Base-by-base conservation (phyloP, 352 stramenopile genomes). In the Paralagenidium karlingii region DNA sequence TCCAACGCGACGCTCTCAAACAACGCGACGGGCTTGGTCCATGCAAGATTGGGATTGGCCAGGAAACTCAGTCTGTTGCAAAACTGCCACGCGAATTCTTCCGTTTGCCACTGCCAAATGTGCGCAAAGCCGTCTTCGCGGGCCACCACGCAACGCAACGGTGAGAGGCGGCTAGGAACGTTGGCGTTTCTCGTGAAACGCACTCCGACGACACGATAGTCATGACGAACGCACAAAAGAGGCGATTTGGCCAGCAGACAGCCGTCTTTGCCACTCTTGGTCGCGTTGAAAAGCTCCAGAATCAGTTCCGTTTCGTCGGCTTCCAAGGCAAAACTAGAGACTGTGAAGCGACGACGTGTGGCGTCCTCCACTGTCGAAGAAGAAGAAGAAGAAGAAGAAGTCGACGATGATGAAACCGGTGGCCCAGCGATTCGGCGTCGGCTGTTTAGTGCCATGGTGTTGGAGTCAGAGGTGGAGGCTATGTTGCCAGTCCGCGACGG, bases 41-140 rank as follows among this genome's bases (percentile, higher is more conserved):
- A 87, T 50, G 78, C 66, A n/a, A 90, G 53, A 38, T 87, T 90
- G 4, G 70, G 63, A 45, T 90, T 87, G 40, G 80, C 63, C 13
- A 89, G 48, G 27, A 89, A 85, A 47, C 68, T 81, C 37, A 89
- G 73, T 24, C 60, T 55, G 49, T 89, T 93, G 11, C 90, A 47
- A 58, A 80, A 93, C 8, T 68, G 76, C 79, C 76, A 93, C 38
- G 76, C 65, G 38, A 75, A 62, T 26, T 86, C 45, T 49, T 93
- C 76, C 6, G 49, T 55, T 28, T 76, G 63, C 79, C 79, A 93
- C 36, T 93, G 76, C 79, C 79, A 92, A 15, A 90, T 40, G 51
- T 78, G 87, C 25, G 64, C 73, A 58, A 81, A 68, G 19, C 79
- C 79, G 42, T 92, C 79, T 38, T 86, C 67, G 13, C 69, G 58